Conservation (phyloP, 2,329 filamentous ascomycete species). For the Parastagonospora avenae region DNA sequence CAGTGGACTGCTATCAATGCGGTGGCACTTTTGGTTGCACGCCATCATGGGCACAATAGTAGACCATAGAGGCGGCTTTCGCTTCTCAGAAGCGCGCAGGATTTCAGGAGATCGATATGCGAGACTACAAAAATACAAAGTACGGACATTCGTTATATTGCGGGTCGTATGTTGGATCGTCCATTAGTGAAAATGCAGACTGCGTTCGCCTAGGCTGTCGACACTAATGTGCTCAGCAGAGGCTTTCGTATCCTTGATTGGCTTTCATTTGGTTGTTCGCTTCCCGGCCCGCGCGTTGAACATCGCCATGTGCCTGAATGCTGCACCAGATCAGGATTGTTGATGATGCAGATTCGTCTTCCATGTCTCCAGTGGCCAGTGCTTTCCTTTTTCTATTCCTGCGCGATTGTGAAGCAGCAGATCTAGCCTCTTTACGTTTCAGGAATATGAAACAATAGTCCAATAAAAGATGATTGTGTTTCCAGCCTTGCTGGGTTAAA, state of each 20-base stretch:
- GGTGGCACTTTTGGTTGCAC: background rate
- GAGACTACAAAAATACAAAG: background rate
- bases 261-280: slow-evolving; percentile 21
- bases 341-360: too few relatives aligned
- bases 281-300: slow-evolving; percentile 20
- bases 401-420: slow-evolving; percentile 7
- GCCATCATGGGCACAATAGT: slow-evolving; percentile 2
- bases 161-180: background rate
- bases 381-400: slow-evolving; percentile 2
- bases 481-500: slow-evolving; percentile 9
- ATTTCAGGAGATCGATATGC: background rate
- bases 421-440: slow-evolving; percentile 11
- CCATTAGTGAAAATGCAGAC: background rate
- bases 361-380: background rate
- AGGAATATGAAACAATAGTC: slow-evolving; percentile 35
- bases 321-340: background rate
- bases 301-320: slow-evolving; percentile 4
- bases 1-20: slow-evolving; percentile 1
- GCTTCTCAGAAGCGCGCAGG: background rate
- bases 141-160: background rate
- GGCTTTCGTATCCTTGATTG: slow-evolving; percentile 26
- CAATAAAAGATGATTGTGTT: slow-evolving; percentile 8
- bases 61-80: background rate
- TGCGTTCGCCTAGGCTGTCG: slow-evolving; percentile 10
- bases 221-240: slow-evolving; percentile 6